Evolutionary conservation across 345 rosid genomes (phyloP), one percentile per base, ranked within the genome.

Genomic region (Aegle marmelos): DNA sequence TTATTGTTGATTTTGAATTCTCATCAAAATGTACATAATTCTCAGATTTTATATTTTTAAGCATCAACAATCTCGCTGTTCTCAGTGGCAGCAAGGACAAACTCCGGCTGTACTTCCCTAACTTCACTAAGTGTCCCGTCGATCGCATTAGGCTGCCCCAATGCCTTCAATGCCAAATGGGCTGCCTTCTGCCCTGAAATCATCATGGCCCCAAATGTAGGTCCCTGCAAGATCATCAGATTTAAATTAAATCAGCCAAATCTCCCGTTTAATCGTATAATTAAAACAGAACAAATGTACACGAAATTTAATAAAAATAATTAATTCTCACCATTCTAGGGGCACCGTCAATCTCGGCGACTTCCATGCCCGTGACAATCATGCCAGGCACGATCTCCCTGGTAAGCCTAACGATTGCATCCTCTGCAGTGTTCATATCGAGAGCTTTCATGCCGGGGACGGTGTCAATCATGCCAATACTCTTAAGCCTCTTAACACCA

Each of bases 161-260:
- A 72, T 9, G 91, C 69, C 81, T 76, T 83, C 79, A 90, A 74
- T 0, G 90, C 93, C 45, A 88, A 82, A 74, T 88, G 93, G 2
- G 93, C 93, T 19, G 90, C 93, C 84, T 88, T 89, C 70, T 89
- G 89, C 56, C 93, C 89, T 6, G 88, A 89, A 45, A 89, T 86
- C 92, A 88, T 86, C 91, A 88, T 89, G 0, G 91, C 92, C 41
- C 93, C 90, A 25, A 86, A 88, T 1, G 93, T 89, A 25, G 91
- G 93, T 2, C 92, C 91, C 89, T 89, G 83, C 54, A 80, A 68
- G 21, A 39, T 62, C 37, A 68, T 19, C 75, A 67, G 50, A 45
- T 45, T 45, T 36, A 59, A 70, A 34, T 9, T 74, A 21, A 33
- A 60, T 59, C 24, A 71, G 31, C 11, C 30, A 69, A 69, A 31